A percentile compares a stretch with the other conserved stretches of the same genome.
phyloP scores from a whole-genome alignment of 2,329 filamentous ascomycete species.

The Botrytis deweyae region DNA sequence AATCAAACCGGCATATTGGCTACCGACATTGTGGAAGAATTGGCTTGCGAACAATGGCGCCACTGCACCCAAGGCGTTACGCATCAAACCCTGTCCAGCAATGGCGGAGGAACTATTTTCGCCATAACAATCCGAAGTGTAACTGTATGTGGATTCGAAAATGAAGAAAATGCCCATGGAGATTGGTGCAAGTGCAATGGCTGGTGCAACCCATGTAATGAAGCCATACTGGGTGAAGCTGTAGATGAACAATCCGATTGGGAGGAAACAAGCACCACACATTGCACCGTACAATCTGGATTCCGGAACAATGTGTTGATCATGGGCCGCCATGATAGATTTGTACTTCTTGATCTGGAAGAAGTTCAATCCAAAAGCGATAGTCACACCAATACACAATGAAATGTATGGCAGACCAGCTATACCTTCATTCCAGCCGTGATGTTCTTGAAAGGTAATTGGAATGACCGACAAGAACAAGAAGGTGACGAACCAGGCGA shows the following conservation, averaged over 20 bases:
- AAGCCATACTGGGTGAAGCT: constrained; percentile 49
- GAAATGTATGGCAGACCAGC: constrained; percentile 61
- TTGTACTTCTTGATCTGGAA: constrained; percentile 18
- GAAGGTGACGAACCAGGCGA: constrained; percentile 85
- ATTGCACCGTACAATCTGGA: constrained; percentile 78
- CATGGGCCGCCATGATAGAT: neutral
- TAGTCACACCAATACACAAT: constrained; percentile 42
- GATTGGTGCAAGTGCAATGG: constrained; percentile 18
- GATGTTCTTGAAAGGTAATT: constrained; percentile 69
- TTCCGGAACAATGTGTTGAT: constrained; percentile 54
- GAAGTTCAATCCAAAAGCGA: constrained; percentile 21
- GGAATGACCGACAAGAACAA: constrained; percentile 78
- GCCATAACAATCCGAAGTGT: constrained; percentile 21
- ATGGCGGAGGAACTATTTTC: constrained; percentile 20
- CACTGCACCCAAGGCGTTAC: constrained; percentile 20
- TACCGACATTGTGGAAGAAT: constrained; percentile 21
- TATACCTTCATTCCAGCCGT: constrained; percentile 60
- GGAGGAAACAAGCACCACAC: constrained; percentile 69
- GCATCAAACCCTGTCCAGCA: constrained; percentile 20
- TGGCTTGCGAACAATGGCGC: constrained; percentile 21
- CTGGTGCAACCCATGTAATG: constrained; percentile 20
- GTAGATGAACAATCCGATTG: constrained; percentile 71
- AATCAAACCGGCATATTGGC: constrained; percentile 20
- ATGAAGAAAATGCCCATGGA: constrained; percentile 22
- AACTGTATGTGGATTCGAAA: constrained; percentile 20